Base-by-base conservation (phyloP, 495 filamentous ascomycete genomes). In the Penicillium flavigenum region DNA sequence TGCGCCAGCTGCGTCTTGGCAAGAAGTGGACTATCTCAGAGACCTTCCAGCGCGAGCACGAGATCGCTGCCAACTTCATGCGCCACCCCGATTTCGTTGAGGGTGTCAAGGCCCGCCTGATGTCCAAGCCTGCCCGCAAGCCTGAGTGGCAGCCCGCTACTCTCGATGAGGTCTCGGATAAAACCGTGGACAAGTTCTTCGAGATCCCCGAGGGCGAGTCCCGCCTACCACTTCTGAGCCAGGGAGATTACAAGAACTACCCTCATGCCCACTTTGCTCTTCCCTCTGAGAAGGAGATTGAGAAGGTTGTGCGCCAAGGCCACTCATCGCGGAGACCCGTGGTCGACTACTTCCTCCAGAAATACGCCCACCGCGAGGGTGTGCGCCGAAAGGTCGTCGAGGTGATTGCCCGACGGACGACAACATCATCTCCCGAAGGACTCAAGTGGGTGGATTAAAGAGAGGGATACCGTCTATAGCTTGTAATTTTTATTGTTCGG, bases 31-130 rank as follows among this genome's bases (percentile, higher is more conserved):
- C 71, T 52, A 96, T 98, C 63, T 68, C 78, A 5, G 81, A 93
- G 71, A 84, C 94, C 1, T 98, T 97, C 79, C 76, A 84, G 65
- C 83, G 85, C 36, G 94, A 98, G 75, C 78, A 91, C 71, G 76
- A 83, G 59, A 86, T 98, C 36, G 90, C 94, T 4, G 67, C 79
- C 41, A 80, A 82, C 50, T 97, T 98, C 79, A 96, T 98, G 93
- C 68, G 73, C 32, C 84, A 90, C 64, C 87, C 84, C 5, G 94
- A 98, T 70, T 98, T 98, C 71, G 82, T 82, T 45, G 86, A 90
- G 70, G 94, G 94, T 39, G 92, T 98, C 43, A 83, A 82, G 51
- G 86, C 91, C 26, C 79, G 83, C 22, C 79, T 98, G 24, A 80
- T 92, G 60, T 77, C 81, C 32, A 89, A 90, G 73, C 78, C 81